These are phyloP conservation scores for Verruconis gallopava DNA, from an alignment of 2,329 filamentous ascomycete genomes.

Conservation along the genomic window DNA sequence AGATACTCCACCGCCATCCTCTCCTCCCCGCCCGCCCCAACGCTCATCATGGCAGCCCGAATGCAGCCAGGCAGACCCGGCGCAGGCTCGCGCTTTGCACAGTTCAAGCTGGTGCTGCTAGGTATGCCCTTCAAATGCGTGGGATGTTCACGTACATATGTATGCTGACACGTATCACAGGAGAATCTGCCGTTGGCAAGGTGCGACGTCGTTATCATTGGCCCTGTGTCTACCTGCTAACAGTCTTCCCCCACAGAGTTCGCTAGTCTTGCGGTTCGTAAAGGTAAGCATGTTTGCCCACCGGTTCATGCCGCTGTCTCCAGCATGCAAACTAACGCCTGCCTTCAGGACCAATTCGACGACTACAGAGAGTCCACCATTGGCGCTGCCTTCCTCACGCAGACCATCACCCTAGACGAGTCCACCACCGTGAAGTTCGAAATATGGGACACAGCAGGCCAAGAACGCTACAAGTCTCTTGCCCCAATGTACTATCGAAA, in stretches of 20 bases:
- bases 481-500: constrained; percentile 99
- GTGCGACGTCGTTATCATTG: constrained; percentile 33
- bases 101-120: constrained; percentile 96
- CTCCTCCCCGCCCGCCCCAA: constrained; percentile 7
- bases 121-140: constrained; percentile 44
- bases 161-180: constrained; percentile 36
- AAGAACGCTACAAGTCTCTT: constrained; percentile 97
- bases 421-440: constrained; percentile 99
- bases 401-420: constrained; percentile 96
- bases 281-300: constrained; percentile 51
- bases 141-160: background rate
- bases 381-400: constrained; percentile 94
- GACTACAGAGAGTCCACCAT: constrained; percentile 96
- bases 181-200: constrained; percentile 98
- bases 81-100: constrained; percentile 68
- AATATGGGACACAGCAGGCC: constrained; percentile 97
- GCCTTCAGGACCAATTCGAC: constrained; percentile 86
- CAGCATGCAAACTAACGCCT: background rate
- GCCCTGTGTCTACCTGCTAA: constrained; percentile 13
- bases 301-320: background rate
- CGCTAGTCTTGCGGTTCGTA: constrained; percentile 92
- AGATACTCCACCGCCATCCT: background rate
- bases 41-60: constrained; percentile 64
- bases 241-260: constrained; percentile 52
- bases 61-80: constrained; percentile 57